phyloP scores from a whole-genome alignment of 2,329 filamentous ascomycete species.

The Hypoxylon sp. region DNA sequence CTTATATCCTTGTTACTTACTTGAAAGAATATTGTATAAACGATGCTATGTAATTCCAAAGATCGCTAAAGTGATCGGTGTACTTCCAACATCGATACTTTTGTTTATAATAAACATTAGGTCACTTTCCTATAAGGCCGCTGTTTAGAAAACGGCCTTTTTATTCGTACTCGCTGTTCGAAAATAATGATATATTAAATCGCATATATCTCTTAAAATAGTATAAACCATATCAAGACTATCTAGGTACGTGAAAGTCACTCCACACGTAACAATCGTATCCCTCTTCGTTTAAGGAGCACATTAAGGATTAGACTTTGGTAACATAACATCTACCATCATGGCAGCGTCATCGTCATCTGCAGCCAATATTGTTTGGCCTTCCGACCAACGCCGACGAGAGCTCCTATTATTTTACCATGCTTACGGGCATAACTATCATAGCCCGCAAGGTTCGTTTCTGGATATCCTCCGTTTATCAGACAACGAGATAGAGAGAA shows the following conservation, averaged over 20 bases:
- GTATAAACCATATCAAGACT: not conserved
- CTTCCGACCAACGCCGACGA: not conserved
- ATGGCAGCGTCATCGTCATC: too few species aligned
- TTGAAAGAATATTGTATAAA: not conserved
- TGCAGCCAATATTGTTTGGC: not conserved
- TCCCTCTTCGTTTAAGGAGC: not conserved
- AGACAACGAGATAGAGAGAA: slow-evolving; percentile 59
- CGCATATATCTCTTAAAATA: not conserved
- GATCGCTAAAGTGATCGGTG: not conserved
- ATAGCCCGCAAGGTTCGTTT: slow-evolving; percentile 58
- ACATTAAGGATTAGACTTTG: not conserved
- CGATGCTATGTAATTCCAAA: not conserved
- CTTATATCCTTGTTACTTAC: not conserved
- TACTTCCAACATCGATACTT: not conserved
- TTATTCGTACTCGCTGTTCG: not conserved
- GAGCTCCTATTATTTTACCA: slow-evolving; percentile 63
- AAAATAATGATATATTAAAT: not conserved
- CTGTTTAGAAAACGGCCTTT: not conserved
- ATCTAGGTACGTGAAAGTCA: not conserved
- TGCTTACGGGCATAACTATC: slow-evolving; percentile 53
- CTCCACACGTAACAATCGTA: not conserved
- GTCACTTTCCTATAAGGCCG: not conserved
- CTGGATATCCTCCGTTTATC: slow-evolving; percentile 62
- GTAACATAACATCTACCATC: not conserved
- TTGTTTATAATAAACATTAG: not conserved